Evolutionary conservation across 1,284 basidiomycete genomes (phyloP).

Genomic region (Ustilago bromivora): DNA sequence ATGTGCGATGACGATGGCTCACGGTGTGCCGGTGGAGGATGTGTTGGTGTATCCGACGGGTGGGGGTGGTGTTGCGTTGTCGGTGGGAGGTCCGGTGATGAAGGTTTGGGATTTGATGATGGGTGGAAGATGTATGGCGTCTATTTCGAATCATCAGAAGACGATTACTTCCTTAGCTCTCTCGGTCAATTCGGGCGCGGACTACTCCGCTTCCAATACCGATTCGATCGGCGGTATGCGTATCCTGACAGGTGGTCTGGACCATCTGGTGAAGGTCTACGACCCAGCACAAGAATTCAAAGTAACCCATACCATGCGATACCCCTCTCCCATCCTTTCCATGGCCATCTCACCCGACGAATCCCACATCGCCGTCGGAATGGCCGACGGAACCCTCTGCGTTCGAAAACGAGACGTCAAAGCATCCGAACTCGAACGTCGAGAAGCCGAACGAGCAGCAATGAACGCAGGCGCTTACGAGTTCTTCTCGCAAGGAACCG

Average conservation of each 20-base stretch:
- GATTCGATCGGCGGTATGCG: conserved; percentile 75
- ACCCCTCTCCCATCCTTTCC: conserved; percentile 90
- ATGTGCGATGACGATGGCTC: conserved; percentile 66
- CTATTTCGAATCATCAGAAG: conserved; percentile 88
- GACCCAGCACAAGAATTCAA: conserved; percentile 79
- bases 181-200: conserved; percentile 60
- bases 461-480: conserved; percentile 78
- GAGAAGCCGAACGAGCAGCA: conserved; percentile 72
- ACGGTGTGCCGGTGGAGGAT: conserved; percentile 83
- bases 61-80: conserved; percentile 82
- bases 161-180: conserved; percentile 83
- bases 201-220: conserved; percentile 35
- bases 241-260: conserved; percentile 88
- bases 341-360: conserved; percentile 97
- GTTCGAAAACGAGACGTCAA: conserved; percentile 77
- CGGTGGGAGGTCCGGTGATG: conserved; percentile 90
- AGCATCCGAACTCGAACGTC: conserved; percentile 74
- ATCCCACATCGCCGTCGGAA: conserved; percentile 93
- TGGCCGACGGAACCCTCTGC: conserved; percentile 91
- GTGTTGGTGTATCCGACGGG: conserved; percentile 88
- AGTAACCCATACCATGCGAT: conserved; percentile 98
- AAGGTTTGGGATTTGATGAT: conserved; percentile 96
- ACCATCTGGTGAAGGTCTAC: conserved; percentile 99
- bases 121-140: conserved; percentile 76
- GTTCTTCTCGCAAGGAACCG: conserved; percentile 73